Evolutionary conservation across 2,329 filamentous ascomycete species (phyloP), one percentile per base, ranked within the genome.

Genomic region (Colletotrichum spinosum): DNA sequence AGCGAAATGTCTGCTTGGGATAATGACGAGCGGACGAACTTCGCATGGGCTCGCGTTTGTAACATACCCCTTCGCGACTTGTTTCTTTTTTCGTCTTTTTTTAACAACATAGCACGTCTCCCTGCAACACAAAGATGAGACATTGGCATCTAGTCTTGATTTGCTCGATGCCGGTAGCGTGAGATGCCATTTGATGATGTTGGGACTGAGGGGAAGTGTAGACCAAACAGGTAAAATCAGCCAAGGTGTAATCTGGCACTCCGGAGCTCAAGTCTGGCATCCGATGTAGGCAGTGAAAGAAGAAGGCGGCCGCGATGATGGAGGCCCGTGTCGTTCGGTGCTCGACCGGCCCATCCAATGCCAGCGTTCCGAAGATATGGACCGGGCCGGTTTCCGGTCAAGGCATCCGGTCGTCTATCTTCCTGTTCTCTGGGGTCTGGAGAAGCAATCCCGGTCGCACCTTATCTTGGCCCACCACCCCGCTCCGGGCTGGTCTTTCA

Each of bases 61-160:
- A 66, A 66, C 63, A 66, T 66, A 66, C 63, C 63, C 63, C 56
- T 52, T 62, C 41, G 63, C 63, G 63, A 63, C 48, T 15, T 53
- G 25, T 25, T 25, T 25, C 1, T 25, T 25, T 25, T 25, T 25
- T 25, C 3, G 3, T 25, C 1, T 25, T 25, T 25, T 4, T 57
- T 65, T 62, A 56, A 49, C 41, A 62, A 56, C 63, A 66, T 49
- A 57, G 46, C 63, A 62, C 38, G 7, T 42, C 25, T 44, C 41
- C 25, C 25, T 25, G 25, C 25, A 25, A 25, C 25, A 25, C 4
- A 25, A 25, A 4, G 25, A 25, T 25, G 25, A 25, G 4, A 25
- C 25, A 4, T 25, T 46, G 6, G 9, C 37, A 10, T 9, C 6
- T 55, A 15, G 11, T 46, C 6, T 46, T 15, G 39, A 10, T 25